Conservation (phyloP, 2,329 filamentous ascomycete species). For the Colletotrichum chrysophilum region DNA sequence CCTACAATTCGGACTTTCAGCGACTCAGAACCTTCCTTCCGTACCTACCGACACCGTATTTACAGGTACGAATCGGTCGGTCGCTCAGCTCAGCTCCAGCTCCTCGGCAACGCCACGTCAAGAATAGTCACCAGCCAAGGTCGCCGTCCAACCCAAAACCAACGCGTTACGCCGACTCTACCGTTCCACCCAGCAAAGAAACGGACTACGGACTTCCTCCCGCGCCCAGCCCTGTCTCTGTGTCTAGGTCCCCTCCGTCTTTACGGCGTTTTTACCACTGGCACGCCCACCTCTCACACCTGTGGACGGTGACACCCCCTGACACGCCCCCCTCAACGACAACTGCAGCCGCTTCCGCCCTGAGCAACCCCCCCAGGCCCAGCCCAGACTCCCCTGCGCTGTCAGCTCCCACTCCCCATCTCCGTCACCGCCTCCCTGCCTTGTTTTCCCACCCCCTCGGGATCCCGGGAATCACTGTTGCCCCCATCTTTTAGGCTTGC, state of each 20-base stretch:
- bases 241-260: neutral
- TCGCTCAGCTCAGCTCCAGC: neutral
- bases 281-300: neutral
- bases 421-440: slow-evolving; percentile 22
- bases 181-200: neutral
- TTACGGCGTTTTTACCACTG: neutral
- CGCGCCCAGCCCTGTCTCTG: slow-evolving; percentile 14
- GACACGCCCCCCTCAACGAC: neutral
- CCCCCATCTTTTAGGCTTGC: slow-evolving; percentile 20
- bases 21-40: neutral
- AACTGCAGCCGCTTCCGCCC: neutral
- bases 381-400: neutral
- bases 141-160: neutral
- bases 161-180: neutral
- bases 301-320: neutral
- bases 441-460: slow-evolving; percentile 22
- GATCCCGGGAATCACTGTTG: slow-evolving; percentile 12
- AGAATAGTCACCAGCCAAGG: slow-evolving; percentile 7
- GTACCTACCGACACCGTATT: neutral
- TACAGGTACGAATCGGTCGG: neutral
- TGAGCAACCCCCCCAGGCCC: neutral
- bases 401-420: slow-evolving; percentile 6
- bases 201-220: slow-evolving; percentile 11
- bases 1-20: neutral
- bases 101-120: slow-evolving; percentile 14